phyloP scores from a whole-genome alignment of 306 rosid genomes.

The Quercus dentata region DNA sequence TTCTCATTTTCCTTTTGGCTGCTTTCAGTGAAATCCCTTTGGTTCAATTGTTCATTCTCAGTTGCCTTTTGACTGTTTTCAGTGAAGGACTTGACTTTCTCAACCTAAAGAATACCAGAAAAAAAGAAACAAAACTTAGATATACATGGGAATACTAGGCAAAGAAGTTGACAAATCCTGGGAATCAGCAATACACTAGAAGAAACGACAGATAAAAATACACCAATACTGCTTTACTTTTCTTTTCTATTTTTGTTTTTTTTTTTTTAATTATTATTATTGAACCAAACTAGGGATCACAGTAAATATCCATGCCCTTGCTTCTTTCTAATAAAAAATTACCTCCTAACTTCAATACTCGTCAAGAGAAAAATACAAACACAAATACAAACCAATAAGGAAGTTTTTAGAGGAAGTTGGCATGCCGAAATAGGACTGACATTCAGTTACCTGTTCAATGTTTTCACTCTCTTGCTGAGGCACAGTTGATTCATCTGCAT shows the following conservation, averaged over 20 bases:
- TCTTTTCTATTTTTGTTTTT: no score
- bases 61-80: constrained; percentile 8
- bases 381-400: neutral
- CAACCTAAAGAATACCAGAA: neutral
- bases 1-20: neutral
- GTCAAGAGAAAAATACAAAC: neutral
- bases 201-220: neutral
- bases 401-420: neutral
- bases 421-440: neutral
- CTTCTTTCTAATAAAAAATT: neutral
- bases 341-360: no score
- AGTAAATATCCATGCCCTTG: neutral
- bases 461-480: neutral
- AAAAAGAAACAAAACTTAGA: neutral
- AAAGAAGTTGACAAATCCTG: neutral
- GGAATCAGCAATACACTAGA: neutral
- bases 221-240: neutral
- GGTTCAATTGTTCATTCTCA: constrained; percentile 5
- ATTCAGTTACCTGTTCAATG: neutral
- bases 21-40: no score
- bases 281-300: neutral
- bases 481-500: constrained; percentile 32
- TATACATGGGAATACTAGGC: neutral
- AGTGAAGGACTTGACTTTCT: constrained; percentile 4
- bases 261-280: no score